Conservation (phyloP, 2,329 filamentous ascomycete genomes). For the Botrytis squamosa region DNA sequence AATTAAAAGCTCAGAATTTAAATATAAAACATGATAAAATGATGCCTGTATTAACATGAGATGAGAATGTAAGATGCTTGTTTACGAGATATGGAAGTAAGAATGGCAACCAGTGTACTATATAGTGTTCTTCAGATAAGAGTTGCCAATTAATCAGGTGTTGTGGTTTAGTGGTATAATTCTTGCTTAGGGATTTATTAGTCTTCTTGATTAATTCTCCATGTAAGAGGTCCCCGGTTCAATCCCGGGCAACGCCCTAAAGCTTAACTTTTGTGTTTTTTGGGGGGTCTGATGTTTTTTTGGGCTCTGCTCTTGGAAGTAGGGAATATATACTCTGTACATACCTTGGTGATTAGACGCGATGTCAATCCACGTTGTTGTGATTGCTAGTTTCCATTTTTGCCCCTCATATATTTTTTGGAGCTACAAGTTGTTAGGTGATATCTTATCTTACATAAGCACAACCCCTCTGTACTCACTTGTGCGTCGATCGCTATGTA, state of each 20-base stretch:
- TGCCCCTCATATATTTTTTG: background rate
- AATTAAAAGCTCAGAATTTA: fast-evolving
- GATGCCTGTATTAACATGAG: fast-evolving
- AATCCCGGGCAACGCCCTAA: slow-evolving; percentile 21
- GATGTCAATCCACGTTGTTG: background rate
- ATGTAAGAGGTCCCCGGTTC: slow-evolving; percentile 24
- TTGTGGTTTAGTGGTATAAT: slow-evolving; percentile 25
- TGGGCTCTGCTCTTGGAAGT: background rate
- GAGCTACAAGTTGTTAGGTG: background rate
- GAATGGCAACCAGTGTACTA: fast-evolving
- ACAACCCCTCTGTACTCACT: background rate
- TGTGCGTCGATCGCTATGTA: background rate
- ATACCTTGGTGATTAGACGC: background rate
- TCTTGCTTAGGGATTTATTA: slow-evolving; percentile 21
- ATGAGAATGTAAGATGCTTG: background rate
- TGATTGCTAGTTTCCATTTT: background rate
- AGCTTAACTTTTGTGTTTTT: fast-evolving
- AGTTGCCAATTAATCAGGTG: fast-evolving
- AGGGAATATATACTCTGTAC: background rate
- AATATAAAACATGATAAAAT: background rate
- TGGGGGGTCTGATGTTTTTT: no score
- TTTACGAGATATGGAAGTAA: background rate
- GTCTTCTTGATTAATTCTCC: background rate
- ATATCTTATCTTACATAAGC: background rate
- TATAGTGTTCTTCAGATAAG: fast-evolving